Evolutionary conservation across 2,329 filamentous ascomycete species (phyloP).

Genomic region (Cordyceps sp.): DNA sequence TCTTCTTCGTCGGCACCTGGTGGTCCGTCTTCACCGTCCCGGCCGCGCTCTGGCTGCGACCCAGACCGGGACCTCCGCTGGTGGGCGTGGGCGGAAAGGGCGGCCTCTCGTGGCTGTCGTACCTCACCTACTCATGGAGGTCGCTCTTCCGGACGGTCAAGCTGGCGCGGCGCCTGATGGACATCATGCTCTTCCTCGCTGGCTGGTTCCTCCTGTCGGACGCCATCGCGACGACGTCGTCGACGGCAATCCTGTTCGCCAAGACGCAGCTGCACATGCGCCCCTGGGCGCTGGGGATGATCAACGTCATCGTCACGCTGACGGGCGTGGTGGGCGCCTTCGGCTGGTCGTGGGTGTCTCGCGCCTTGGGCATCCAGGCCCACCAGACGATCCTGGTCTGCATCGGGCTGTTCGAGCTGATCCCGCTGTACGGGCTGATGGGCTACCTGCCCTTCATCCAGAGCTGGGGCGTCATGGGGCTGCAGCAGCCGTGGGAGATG

Average conservation of each 20-base stretch:
- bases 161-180: constrained; percentile 54
- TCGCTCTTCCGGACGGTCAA: constrained; percentile 67
- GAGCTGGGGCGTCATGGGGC: constrained; percentile 57
- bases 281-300: constrained; percentile 72
- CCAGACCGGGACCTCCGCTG: constrained; percentile 75
- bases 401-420: constrained; percentile 78
- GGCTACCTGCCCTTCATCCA: constrained; percentile 73
- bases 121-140: constrained; percentile 72
- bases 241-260: constrained; percentile 87
- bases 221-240: constrained; percentile 84
- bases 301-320: constrained; percentile 81
- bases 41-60: constrained; percentile 70
- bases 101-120: constrained; percentile 38
- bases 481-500: constrained; percentile 97
- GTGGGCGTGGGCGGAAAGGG: constrained; percentile 23
- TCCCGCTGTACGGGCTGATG: constrained; percentile 78
- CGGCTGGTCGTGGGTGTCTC: constrained; percentile 69
- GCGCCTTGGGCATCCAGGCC: constrained; percentile 50
- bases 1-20: constrained; percentile 80
- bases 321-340: constrained; percentile 79
- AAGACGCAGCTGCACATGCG: constrained; percentile 88
- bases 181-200: constrained; percentile 62
- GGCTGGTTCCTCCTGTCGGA: constrained; percentile 95
- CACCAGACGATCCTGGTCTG: constrained; percentile 86
- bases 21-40: constrained; percentile 89